Evolutionary conservation across 768 basidiomycete genomes (phyloP), one percentile per base, ranked within the genome.

Genomic region (Panus rudis): DNA sequence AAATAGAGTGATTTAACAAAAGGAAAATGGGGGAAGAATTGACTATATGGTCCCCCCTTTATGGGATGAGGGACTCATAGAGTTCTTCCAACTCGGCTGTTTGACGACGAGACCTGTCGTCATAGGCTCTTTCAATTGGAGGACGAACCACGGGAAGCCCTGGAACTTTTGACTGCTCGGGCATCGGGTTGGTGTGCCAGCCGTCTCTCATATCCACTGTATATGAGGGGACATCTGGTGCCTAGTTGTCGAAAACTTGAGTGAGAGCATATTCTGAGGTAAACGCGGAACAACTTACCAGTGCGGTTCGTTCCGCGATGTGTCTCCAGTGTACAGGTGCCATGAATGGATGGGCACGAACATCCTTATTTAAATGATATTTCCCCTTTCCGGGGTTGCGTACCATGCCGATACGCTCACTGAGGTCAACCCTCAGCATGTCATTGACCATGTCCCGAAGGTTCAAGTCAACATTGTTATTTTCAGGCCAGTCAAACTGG

Each of bases 331-430:
- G 63, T 11, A 80, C 58, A 17, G 60, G 55, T 4, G 49, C 46
- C 32, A 79, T 51, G 72, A 73, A 81, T 2, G 64, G 58, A 43
- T 79, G 73, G 4, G 50, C 42, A 31, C 55, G 55, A 6, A 77
- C 63, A 19, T 69, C 62, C 2, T 52, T 41, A 19, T 53, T 58
- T 41, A 44, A 31, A 25, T 25, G 24, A 6, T 38, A 28, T 4
- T 27, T 34, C n/a, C 38, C 27, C 28, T 12, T 19, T 24, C 23
- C 30, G 19, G 20, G 39, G 13, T 19, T 48, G 16, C 25, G 34
- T 5, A 50, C 34, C n/a, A 58, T 54, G 24, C 58, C 63, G 0
- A 54, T 49, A 4, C 78, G 67, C 31, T 64, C 24, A 11, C 52
- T 40, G 0, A 69, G 54, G 27, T 71, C 55, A 2, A 61, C 48